Base-by-base conservation (phyloP, 2,329 filamentous ascomycete species). In the Dactylella cylindrospora region DNA sequence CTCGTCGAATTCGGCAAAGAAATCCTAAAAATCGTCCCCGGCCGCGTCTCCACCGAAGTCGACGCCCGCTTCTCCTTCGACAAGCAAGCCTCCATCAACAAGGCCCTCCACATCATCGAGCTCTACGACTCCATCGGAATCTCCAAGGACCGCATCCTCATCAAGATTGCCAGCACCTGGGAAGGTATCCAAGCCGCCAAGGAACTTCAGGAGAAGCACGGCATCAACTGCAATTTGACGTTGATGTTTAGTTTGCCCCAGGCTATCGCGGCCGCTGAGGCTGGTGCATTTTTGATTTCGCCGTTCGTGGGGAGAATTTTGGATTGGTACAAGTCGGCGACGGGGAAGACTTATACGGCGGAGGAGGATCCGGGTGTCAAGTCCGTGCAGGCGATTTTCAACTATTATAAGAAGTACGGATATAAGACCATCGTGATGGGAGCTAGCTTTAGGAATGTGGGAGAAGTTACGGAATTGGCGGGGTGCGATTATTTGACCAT, bases 351-450 rank as follows among this genome's bases (percentile, higher is more conserved):
- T 69, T 98, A 90, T 84, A 72, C 80, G 74, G 82, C 89, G 75
- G 79, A 87, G 76, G 88, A 95, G 75, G 93, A 98, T 80, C 93
- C 93, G 55, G 93, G 93, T 80, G 93, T 98, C 76, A 82, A 88
- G 79, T 91, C 86, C 68, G 93, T 98, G 73, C 82, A 91, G 81
- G 74, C 72, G 76, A 98, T 98, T 80, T 98, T 86, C 84, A 93
- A 98, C 84, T 98, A 98, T 88, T 98, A 98, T 86, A 98, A 98
- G 88, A 97, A 97, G 83, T 88, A 79, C 76, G 89, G 87, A 76
- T 96, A 98, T 85, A 95, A 95, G 72, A 98, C 93, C 76, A 96
- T 97, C 71, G 93, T 98, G 77, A 98, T 98, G 93, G 93, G 93
- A 73, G 93, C 93, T 70, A 96, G 90, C 32, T 98, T 98, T 89